Percentiles rank a stretch among this genome's conserved stretches.
Evolutionary conservation across 805 yeast species (phyloP).

Genomic region (Cyberlindnera maritima): DNA sequence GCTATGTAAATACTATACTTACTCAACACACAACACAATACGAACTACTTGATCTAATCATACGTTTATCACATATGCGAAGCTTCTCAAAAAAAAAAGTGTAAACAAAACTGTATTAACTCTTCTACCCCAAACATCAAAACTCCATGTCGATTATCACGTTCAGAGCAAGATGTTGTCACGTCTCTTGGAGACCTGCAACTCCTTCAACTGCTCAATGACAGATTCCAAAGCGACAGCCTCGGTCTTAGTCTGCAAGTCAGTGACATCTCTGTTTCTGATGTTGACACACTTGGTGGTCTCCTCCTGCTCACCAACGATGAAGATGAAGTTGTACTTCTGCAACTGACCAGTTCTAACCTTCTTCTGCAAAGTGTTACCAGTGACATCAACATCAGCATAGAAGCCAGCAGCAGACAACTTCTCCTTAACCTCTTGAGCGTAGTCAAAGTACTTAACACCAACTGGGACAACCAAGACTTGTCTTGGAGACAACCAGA

Average conservation of each 20-base stretch:
- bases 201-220: slow-evolving; percentile 58
- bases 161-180: slow-evolving; percentile 48
- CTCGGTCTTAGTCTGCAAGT: slow-evolving; percentile 90
- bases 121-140: neutral
- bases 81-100: neutral
- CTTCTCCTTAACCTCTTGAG: slow-evolving; percentile 70
- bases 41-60: no score
- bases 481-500: slow-evolving; percentile 99
- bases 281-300: slow-evolving; percentile 78
- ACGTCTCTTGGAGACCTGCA: slow-evolving; percentile 71
- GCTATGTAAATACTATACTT: neutral
- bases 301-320: slow-evolving; percentile 96
- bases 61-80: neutral
- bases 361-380: slow-evolving; percentile 97
- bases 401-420: slow-evolving; percentile 75
- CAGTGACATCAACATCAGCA: slow-evolving; percentile 90
- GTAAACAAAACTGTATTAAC: neutral
- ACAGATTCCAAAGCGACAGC: slow-evolving; percentile 73
- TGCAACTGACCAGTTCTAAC: slow-evolving; percentile 94
- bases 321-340: slow-evolving; percentile 92
- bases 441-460: slow-evolving; percentile 87
- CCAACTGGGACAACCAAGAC: slow-evolving; percentile 96
- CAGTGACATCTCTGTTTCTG: slow-evolving; percentile 93
- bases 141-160: neutral
- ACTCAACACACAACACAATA: neutral